Conservation (phyloP, 225 moss, liverwort and hornwort genomes). For the Antitrichia curtipendula region DNA sequence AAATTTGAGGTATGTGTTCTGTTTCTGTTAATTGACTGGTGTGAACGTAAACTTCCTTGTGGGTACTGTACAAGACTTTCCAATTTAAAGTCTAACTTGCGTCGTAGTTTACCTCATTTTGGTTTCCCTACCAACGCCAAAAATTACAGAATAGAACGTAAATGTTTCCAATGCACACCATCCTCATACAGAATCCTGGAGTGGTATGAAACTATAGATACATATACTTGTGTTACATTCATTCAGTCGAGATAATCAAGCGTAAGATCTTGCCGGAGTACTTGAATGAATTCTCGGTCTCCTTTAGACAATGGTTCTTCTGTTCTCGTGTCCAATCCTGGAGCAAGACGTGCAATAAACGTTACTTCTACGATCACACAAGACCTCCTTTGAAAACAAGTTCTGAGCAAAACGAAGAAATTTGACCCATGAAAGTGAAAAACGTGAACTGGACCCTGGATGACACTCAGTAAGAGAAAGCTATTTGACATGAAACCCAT, state of each 20-base stretch:
- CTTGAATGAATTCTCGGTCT: constrained; percentile 81
- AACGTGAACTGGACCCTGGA: not conserved
- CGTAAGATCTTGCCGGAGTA: constrained; percentile 88
- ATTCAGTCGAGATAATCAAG: constrained; percentile 35
- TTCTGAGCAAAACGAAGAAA: not conserved
- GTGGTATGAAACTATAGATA: not conserved
- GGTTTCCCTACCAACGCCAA: constrained; percentile 43
- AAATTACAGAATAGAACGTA: constrained; percentile 3
- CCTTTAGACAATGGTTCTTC: constrained; percentile 83
- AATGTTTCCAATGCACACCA: not conserved
- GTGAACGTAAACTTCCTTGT: no score
- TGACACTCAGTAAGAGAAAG: not conserved
- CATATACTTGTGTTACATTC: not conserved
- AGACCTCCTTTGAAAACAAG: not conserved
- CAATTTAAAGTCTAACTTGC: constrained; percentile 15
- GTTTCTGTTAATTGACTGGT: no score
- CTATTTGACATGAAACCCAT: not conserved
- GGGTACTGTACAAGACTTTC: constrained; percentile 32
- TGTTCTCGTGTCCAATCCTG: constrained; percentile 89
- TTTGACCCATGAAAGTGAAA: not conserved
- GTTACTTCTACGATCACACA: not conserved
- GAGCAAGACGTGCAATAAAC: not conserved
- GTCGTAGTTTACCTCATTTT: constrained; percentile 33
- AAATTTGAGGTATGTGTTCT: no score
- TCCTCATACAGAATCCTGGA: not conserved